Evolutionary conservation across 306 rosid genomes (phyloP), one percentile per base, ranked within the genome.

Genomic region (Purshia tridentata): DNA sequence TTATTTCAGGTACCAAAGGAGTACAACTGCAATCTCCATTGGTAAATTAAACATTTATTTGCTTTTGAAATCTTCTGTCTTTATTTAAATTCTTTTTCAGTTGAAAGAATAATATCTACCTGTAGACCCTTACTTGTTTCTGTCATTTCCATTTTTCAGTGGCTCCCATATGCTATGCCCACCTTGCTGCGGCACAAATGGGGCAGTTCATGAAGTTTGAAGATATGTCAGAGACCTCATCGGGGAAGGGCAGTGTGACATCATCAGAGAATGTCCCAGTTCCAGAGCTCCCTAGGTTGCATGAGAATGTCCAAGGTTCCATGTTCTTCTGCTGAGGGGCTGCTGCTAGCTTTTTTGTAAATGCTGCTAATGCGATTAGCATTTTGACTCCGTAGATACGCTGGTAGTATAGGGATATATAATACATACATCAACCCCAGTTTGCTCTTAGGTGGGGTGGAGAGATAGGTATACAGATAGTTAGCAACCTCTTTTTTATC

Each of bases 111-210:
- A 52, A 23, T 11, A 10, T 44, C 11, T n/a, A 29, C 5, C 37
- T 1, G 37, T 18, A 0, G 8, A 29, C 42, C 19, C 18, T 70
- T 59, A 22, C 42, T 1, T 61, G 23, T 9, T 5, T 40, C 49
- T 65, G 51, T 4, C 60, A 61, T 20, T 29, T 5, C 55, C 29
- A 15, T 81, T 69, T 55, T 78, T 51, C 87, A 89, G 92, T 88
- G 84, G 97, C 96, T 53, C 97, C 95, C 10, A 85, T 94, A 80
- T 69, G 78, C 65, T 94, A 94, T 80, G 97, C 97, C 47, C 98
- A 94, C 81, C 92, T 85, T 19, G 96, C 97, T 41, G 97, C 97
- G 14, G 74, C 85, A 53, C 98, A 91, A 74, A 80, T 88, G 87
- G 86, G 90, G 23, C 89, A 86, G 76, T 78, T 94, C 70, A 78